Evolutionary conservation across 768 basidiomycete species (phyloP), one percentile per base, ranked within the genome.

Genomic region (Boletellus ananiceps): DNA sequence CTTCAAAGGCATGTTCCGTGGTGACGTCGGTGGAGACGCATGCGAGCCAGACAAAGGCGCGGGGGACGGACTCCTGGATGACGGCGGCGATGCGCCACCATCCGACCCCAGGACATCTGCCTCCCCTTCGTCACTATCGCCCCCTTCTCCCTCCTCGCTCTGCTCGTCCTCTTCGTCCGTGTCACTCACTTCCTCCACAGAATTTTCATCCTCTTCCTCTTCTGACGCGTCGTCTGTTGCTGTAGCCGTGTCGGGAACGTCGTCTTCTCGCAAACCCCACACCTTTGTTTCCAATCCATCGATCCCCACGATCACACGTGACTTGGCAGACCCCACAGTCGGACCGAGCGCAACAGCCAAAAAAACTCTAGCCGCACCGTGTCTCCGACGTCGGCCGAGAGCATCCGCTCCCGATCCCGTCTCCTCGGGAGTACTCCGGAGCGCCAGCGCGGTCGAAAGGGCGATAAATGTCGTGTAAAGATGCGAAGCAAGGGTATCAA

Each of bases 401-500:
- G 2, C 25, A 8, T 40, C 29, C 13, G 44, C 32, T 19, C n/a
- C 36, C 5, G 7, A 11, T 14, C 48, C 19, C 4, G 27, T 12
- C 12, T 40, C 51, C 15, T 40, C 46, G 35, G 59, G 50, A 8
- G 48, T 42, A 18, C 50, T 52, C 21, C 57, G 52, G n/a, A 54
- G 54, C 1, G 84, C 82, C 16, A 87, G 68, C 0, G 88, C 83
- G 0, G 81, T 82, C 1, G 87, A 85, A 5, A 91, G 71, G 0
- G 85, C 78, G 8, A 80, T 74, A 61, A 89, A 90, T 0, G 88
- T 88, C 0, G 86, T 86, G 45, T 77, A 72, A 12, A 90, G 69
- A 65, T 91, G 88, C 1, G 84, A 89, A 0, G 80, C 69, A 16
- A 91, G 75, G 0, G 79, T 83, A 59, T 90, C 88, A 46, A 81